Evolutionary conservation across 331 rosid species (phyloP).

Genomic region (Quercus phellos): DNA sequence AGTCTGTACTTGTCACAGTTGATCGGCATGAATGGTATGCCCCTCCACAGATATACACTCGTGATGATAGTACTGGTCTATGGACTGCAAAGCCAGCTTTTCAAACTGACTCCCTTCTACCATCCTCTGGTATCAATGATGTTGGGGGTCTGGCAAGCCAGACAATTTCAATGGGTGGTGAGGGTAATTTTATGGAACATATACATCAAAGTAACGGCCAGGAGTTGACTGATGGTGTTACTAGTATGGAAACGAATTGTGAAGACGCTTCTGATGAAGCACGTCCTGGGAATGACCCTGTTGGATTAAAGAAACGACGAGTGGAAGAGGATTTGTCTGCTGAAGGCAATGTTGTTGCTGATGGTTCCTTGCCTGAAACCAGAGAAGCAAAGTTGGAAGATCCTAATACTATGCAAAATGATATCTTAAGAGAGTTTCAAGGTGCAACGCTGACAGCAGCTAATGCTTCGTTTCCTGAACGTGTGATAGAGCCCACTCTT

Average conservation of each 20-base stretch:
- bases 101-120: conserved; percentile 35
- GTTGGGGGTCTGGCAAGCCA: conserved; percentile 38
- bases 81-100: conserved; percentile 79
- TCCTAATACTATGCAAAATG: conserved; percentile 43
- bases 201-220: conserved; percentile 35
- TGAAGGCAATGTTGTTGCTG: conserved; percentile 55
- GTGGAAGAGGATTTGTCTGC: conserved; percentile 52
- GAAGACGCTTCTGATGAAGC: conserved; percentile 49
- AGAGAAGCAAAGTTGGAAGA: conserved; percentile 52
- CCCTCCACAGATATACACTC: conserved; percentile 89
- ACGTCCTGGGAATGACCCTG: conserved; percentile 47
- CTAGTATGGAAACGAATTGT: conserved; percentile 71
- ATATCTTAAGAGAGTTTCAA: conserved; percentile 50
- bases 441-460: conserved; percentile 53
- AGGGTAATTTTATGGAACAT: conserved; percentile 40
- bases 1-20: conserved; percentile 90
- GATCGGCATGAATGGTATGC: conserved; percentile 98
- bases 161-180: conserved; percentile 33
- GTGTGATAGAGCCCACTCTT: conserved; percentile 85
- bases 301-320: conserved; percentile 60
- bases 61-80: conserved; percentile 79
- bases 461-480: conserved; percentile 83
- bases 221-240: conserved; percentile 56
- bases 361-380: conserved; percentile 46
- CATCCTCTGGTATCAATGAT: conserved; percentile 42